Percentiles rank a stretch among this genome's conserved stretches.
Conservation (phyloP, 495 filamentous ascomycete genomes). For the Penicillium bovifimosum region DNA sequence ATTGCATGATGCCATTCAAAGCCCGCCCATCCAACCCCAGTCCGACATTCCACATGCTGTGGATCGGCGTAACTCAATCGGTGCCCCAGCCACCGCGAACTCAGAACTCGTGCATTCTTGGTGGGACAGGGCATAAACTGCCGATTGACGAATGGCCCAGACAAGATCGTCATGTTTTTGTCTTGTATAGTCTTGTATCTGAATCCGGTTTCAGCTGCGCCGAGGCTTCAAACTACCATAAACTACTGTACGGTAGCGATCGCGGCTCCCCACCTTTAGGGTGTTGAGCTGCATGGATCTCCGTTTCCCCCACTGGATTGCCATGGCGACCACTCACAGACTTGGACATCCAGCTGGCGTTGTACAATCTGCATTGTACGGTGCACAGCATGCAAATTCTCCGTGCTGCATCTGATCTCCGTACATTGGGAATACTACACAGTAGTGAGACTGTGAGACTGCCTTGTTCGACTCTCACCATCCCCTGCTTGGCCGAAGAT, state of each 20-base stretch:
- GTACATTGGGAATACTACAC: slow-evolving; percentile 6
- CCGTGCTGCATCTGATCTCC: not conserved
- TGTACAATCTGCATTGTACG: not conserved
- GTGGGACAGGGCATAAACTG: slow-evolving; percentile 7
- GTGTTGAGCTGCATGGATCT: slow-evolving; percentile 9
- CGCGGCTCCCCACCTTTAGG: slow-evolving; percentile 14
- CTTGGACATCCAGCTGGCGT: not conserved
- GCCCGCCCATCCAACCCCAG: slow-evolving; percentile 8
- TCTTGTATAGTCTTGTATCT: slow-evolving; percentile 4
- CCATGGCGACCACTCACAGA: slow-evolving; percentile 17
- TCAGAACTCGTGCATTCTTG: slow-evolving; percentile 19
- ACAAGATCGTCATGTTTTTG: slow-evolving; percentile 19
- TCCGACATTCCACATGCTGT: slow-evolving; percentile 14
- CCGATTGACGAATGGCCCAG: slow-evolving; percentile 17
- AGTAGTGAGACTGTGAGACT: too few species aligned
- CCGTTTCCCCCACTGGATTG: slow-evolving; percentile 15
- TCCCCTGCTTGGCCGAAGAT: slow-evolving; percentile 13
- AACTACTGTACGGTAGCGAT: too few species aligned
- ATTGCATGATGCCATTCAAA: not conserved
- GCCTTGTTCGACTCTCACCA: slow-evolving; percentile 5
- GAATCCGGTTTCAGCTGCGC: slow-evolving; percentile 22
- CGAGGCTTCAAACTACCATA: slow-evolving; percentile 16
- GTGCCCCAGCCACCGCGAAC: slow-evolving; percentile 25
- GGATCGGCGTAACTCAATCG: slow-evolving; percentile 23
- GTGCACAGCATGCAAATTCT: too few species aligned